Percentiles rank a stretch among this genome's conserved stretches.
These are phyloP conservation scores for Neurospora crassa DNA, from an alignment of 2,329 filamentous ascomycete species.

Conservation along the genomic window DNA sequence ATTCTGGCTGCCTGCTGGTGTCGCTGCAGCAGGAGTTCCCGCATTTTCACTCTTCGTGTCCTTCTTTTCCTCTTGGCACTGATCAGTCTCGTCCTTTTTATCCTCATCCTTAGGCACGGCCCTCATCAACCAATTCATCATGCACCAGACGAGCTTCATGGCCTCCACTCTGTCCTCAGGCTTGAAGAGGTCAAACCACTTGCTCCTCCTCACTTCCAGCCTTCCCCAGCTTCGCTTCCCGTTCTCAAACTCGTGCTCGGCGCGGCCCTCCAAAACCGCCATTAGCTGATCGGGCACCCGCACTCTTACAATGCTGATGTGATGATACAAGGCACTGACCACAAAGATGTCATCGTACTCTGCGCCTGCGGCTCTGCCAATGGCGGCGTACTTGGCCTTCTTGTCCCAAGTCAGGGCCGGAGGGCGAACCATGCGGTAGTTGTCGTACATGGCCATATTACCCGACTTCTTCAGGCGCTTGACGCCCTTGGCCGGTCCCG, in stretches of 20 bases:
- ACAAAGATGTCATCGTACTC: slow-evolving; percentile 53
- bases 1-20: neutral
- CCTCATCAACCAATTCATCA: slow-evolving; percentile 53
- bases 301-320: slow-evolving; percentile 47
- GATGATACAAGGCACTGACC: slow-evolving; percentile 52
- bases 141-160: slow-evolving; percentile 47
- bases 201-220: slow-evolving; percentile 46
- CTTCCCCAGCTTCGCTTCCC: slow-evolving; percentile 37
- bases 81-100: slow-evolving; percentile 9
- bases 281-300: slow-evolving; percentile 47
- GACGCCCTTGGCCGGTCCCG: slow-evolving; percentile 10
- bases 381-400: slow-evolving; percentile 47
- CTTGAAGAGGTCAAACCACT: slow-evolving; percentile 53
- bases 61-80: slow-evolving; percentile 17
- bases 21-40: neutral
- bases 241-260: slow-evolving; percentile 22
- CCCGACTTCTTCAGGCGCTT: slow-evolving; percentile 39
- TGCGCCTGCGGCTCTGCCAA: slow-evolving; percentile 39
- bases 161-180: slow-evolving; percentile 44
- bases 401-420: slow-evolving; percentile 51
- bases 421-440: slow-evolving; percentile 51
- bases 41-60: slow-evolving; percentile 12
- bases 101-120: slow-evolving; percentile 20
- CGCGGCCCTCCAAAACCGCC: slow-evolving; percentile 39
- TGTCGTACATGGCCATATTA: slow-evolving; percentile 48